Conservation (phyloP, 345 rosid species). For the Sisymbrium altissimum region DNA sequence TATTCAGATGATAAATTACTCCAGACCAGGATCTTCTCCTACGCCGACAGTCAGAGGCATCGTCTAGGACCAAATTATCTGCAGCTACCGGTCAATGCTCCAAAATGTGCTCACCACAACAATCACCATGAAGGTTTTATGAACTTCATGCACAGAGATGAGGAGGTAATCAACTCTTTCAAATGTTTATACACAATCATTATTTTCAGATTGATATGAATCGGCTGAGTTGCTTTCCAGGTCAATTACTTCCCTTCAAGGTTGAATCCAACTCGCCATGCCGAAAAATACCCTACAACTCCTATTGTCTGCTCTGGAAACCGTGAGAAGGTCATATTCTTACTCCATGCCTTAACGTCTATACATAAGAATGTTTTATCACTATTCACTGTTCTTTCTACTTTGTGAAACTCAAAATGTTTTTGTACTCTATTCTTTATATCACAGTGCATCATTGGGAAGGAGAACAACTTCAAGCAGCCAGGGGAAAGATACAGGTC, state of each 20-base stretch:
- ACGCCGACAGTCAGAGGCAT: constrained; percentile 94
- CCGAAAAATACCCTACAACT: constrained; percentile 58
- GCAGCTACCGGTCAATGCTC: constrained; percentile 92
- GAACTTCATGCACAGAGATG: constrained; percentile 93
- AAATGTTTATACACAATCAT: neutral
- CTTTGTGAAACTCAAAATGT: neutral
- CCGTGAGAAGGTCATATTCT: constrained; percentile 70
- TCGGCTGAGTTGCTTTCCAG: constrained; percentile 37
- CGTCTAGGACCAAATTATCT: constrained; percentile 98
- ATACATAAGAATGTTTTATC: neutral
- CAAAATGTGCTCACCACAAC: constrained; percentile 92
- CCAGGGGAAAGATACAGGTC: constrained; percentile 92
- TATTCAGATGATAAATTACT: constrained; percentile 91
- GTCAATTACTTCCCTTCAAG: constrained; percentile 94
- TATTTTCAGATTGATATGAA: neutral
- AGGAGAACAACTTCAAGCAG: constrained; percentile 94
- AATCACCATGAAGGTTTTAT: constrained; percentile 90
- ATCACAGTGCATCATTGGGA: constrained; percentile 60
- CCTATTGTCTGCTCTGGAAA: constrained; percentile 54
- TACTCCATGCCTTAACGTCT: neutral
- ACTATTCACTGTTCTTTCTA: neutral
- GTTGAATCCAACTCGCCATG: constrained; percentile 72
- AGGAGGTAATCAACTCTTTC: constrained; percentile 56
- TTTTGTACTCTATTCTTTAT: constrained; percentile 12
- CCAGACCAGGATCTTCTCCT: constrained; percentile 82